phyloP scores from a whole-genome alignment of 2,329 filamentous ascomycete genomes.

The Juglanconis oblonga region DNA sequence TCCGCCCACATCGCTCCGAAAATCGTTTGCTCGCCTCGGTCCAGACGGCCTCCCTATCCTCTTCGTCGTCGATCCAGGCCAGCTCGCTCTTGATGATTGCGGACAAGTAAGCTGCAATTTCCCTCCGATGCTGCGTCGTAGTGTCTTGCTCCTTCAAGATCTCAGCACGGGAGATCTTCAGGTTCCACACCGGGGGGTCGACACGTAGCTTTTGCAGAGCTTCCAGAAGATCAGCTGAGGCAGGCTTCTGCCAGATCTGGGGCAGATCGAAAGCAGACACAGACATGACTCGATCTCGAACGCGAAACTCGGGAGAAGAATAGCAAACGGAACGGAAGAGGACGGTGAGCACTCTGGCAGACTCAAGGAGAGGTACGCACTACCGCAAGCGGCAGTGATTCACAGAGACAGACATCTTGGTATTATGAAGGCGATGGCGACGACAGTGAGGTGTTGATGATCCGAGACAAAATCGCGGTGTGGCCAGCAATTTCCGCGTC shows the following conservation, averaged over 20 bases:
- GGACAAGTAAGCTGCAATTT: conserved; percentile 64
- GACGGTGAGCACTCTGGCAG: too few species aligned
- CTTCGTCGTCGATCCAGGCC: conserved; percentile 66
- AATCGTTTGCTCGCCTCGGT: conserved; percentile 75
- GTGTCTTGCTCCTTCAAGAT: conserved; percentile 40
- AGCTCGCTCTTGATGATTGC: conserved; percentile 66
- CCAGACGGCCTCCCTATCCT: conserved; percentile 69
- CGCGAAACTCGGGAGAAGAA: background rate
- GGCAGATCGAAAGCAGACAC: conserved; percentile 61
- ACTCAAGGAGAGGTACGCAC: conserved; percentile 2
- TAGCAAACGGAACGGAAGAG: background rate
- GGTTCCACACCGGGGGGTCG: conserved; percentile 67
- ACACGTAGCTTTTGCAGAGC: conserved; percentile 66
- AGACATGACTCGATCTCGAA: conserved; percentile 23
- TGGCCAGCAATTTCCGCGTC: too few species aligned
- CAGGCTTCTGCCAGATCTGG: conserved; percentile 76
- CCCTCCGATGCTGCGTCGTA: conserved; percentile 42
- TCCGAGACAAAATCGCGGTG: background rate
- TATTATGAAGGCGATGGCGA: background rate
- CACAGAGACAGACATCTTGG: conserved; percentile 7
- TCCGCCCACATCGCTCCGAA: conserved; percentile 80
- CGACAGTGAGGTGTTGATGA: background rate
- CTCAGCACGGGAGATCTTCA: conserved; percentile 38
- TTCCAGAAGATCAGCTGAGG: conserved; percentile 59
- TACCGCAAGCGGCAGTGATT: conserved; percentile 9